Evolutionary conservation across 345 rosid species (phyloP).

Genomic region (Erucastrum elatum): DNA sequence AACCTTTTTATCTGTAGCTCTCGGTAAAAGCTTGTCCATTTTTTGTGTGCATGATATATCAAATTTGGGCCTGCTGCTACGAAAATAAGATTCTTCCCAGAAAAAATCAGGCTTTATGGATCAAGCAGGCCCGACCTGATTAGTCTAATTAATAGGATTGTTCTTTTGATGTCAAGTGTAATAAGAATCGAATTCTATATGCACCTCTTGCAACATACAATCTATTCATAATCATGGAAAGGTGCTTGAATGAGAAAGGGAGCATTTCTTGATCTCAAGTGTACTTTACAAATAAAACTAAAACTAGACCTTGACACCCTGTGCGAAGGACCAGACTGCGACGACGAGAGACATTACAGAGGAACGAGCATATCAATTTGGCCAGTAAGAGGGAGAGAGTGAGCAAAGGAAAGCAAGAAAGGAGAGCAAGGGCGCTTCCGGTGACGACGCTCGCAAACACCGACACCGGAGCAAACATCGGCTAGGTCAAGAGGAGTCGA

Average conservation of each 20-base stretch:
- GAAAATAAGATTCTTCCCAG: neutral
- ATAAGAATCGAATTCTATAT: neutral
- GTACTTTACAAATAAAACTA: conserved; percentile 14
- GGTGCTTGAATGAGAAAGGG: neutral
- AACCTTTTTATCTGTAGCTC: neutral
- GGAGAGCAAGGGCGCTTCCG: too few relatives aligned
- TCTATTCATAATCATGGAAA: neutral
- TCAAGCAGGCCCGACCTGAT: neutral
- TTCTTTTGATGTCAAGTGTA: neutral
- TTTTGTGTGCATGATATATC: neutral
- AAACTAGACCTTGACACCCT: too few relatives aligned
- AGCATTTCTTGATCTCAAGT: neutral
- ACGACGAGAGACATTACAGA: too few relatives aligned
- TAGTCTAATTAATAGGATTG: neutral
- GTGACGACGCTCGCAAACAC: too few relatives aligned
- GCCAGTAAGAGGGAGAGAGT: too few relatives aligned
- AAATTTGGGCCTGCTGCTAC: conserved; percentile 4
- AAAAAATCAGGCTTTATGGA: neutral
- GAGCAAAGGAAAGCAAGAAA: too few relatives aligned
- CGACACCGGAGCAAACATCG: too few relatives aligned
- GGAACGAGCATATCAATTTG: too few relatives aligned
- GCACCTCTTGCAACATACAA: neutral
- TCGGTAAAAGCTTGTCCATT: neutral
- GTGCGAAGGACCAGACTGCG: too few relatives aligned
- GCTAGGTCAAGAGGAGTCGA: too few relatives aligned